Conservation (phyloP, 2,329 filamentous ascomycete genomes). For the Sphaerulina populicola region DNA sequence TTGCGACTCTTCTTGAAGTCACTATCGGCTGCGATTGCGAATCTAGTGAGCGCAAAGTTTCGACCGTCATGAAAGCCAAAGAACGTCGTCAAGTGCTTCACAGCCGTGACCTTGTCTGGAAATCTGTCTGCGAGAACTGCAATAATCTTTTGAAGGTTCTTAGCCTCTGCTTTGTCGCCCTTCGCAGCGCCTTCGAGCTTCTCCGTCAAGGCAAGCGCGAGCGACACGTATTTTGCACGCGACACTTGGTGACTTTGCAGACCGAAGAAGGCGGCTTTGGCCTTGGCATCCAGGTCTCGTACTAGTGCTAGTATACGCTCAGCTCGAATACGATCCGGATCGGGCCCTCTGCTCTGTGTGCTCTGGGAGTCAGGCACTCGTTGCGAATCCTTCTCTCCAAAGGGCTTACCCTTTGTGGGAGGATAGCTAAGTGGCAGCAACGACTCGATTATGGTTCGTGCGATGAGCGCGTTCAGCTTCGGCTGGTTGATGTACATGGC, state of each 20-base stretch:
- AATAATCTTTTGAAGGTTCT: conserved; percentile 66
- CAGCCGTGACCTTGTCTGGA: conserved; percentile 64
- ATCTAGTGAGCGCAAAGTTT: conserved; percentile 80
- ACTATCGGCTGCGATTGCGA: conserved; percentile 72
- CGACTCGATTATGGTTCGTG: conserved; percentile 76
- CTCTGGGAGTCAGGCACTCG: conserved; percentile 51
- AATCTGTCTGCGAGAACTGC: conserved; percentile 65
- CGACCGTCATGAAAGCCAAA: conserved; percentile 85
- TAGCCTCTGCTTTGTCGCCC: conserved; percentile 51
- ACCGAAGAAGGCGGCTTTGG: conserved; percentile 81
- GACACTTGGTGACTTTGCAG: conserved; percentile 70
- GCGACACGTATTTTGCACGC: conserved; percentile 62
- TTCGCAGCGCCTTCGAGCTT: conserved; percentile 71
- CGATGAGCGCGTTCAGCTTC: conserved; percentile 76
- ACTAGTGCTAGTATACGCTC: conserved; percentile 78
- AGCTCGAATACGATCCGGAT: conserved; percentile 68
- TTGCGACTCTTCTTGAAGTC: conserved; percentile 88
- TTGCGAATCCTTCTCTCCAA: conserved; percentile 50
- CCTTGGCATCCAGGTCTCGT: conserved; percentile 64
- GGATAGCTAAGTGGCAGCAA: conserved; percentile 87
- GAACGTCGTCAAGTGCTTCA: conserved; percentile 77
- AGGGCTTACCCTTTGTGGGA: conserved; percentile 49
- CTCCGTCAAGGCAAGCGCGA: conserved; percentile 79
- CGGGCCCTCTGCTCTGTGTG: conserved; percentile 40
- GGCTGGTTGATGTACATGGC: conserved; percentile 82